phyloP scores from a whole-genome alignment of 2,329 filamentous ascomycete genomes.

The Sporothrix mexicana region DNA sequence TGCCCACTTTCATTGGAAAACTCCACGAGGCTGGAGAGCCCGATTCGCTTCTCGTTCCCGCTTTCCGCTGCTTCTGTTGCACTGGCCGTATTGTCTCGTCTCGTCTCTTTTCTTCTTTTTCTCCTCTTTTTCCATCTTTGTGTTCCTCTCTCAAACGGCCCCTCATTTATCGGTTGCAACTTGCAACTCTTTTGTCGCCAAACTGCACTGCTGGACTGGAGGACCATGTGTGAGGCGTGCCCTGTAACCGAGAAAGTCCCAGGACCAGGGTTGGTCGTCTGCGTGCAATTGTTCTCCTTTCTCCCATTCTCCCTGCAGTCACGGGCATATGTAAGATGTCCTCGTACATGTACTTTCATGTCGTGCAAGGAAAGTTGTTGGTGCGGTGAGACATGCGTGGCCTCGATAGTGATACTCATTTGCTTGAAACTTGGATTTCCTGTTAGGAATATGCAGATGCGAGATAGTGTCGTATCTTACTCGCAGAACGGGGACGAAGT shows the following conservation, averaged over 20 bases:
- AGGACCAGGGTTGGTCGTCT: conserved; percentile 1
- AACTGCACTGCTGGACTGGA: background rate
- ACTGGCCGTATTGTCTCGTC: background rate
- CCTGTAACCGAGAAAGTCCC: conserved; percentile 7
- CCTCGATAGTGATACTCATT: background rate
- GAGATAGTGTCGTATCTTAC: conserved; percentile 19
- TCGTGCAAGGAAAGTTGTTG: background rate
- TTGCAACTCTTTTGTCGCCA: conserved; percentile 1
- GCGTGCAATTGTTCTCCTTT: background rate
- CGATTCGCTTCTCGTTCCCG: background rate
- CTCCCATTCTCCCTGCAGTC: background rate
- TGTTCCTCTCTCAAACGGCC: background rate
- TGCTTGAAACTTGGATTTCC: conserved; percentile 2
- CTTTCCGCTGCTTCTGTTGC: background rate
- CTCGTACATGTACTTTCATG: background rate
- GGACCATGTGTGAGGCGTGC: background rate
- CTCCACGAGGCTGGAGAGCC: background rate
- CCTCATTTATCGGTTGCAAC: conserved; percentile 12
- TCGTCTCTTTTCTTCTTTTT: background rate
- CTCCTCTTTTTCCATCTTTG: background rate
- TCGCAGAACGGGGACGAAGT: background rate
- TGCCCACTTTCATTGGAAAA: background rate
- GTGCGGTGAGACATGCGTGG: background rate
- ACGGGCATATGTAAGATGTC: too few relatives aligned
- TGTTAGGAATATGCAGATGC: conserved; percentile 19